phyloP scores from a whole-genome alignment of 2,329 filamentous ascomycete species.

The Claviceps maximensis region DNA sequence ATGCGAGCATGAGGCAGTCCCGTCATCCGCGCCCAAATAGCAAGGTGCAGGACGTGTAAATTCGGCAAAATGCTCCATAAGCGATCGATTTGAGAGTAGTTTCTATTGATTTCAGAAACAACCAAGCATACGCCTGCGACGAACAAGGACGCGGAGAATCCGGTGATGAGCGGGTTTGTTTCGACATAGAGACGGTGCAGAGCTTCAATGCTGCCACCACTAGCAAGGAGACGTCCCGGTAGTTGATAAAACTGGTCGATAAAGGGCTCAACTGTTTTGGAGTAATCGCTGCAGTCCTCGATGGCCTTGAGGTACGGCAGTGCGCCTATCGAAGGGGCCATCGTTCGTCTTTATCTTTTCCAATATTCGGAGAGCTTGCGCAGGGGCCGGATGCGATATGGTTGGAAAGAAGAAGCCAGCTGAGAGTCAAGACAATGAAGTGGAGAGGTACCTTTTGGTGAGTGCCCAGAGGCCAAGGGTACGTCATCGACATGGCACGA shows the following conservation, averaged over 20 bases:
- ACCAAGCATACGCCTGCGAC: conserved; percentile 62
- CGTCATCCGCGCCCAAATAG: conserved; percentile 65
- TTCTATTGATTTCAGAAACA: conserved; percentile 72
- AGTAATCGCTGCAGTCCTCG: conserved; percentile 63
- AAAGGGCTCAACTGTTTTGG: conserved; percentile 62
- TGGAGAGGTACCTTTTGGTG: too few relatives aligned
- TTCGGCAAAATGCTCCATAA: conserved; percentile 83
- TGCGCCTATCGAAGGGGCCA: conserved; percentile 36
- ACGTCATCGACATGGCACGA: too few relatives aligned
- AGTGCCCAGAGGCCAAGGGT: too few relatives aligned
- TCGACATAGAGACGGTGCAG: conserved; percentile 61
- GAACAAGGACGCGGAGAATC: conserved; percentile 56
- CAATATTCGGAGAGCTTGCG: not conserved
- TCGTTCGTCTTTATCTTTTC: not conserved
- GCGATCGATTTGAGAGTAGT: conserved; percentile 95
- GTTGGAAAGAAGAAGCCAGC: not conserved
- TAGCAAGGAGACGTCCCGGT: conserved; percentile 49
- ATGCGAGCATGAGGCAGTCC: conserved; percentile 58
- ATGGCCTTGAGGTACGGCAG: conserved; percentile 59
- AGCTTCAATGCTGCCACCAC: conserved; percentile 44
- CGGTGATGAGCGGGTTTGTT: conserved; percentile 76
- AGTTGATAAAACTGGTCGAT: conserved; percentile 56
- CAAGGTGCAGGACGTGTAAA: conserved; percentile 74
- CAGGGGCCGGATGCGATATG: not conserved
- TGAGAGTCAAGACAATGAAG: not conserved